A percentile compares a stretch with the other conserved stretches of the same genome.
These are phyloP conservation scores for Friedmanniomyces simplex DNA, from an alignment of 495 filamentous ascomycete genomes.

Conservation along the genomic window DNA sequence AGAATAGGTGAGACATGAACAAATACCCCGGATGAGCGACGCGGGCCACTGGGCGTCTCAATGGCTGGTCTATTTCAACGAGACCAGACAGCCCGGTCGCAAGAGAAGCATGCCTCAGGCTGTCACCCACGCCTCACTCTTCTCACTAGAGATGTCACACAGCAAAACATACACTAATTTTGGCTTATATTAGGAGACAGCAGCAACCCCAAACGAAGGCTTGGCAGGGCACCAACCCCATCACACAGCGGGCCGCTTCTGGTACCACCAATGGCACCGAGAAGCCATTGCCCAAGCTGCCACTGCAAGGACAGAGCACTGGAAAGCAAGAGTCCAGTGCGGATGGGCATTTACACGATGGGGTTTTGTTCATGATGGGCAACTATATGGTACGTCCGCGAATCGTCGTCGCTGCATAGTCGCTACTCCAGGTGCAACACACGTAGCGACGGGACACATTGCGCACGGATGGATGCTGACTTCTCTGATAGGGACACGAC, in stretches of 20 bases:
- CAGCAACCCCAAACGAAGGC: conserved; percentile 2
- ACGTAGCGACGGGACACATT: too few relatives aligned
- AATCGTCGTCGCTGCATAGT: too few relatives aligned
- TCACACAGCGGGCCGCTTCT: conserved; percentile 47
- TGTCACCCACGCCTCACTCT: too few relatives aligned
- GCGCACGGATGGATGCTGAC: too few relatives aligned
- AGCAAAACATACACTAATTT: too few relatives aligned
- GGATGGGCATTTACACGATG: conserved; percentile 56
- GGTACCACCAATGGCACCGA: conserved; percentile 46
- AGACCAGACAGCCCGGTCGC: too few relatives aligned
- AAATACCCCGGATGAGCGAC: too few relatives aligned
- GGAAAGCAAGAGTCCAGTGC: conserved; percentile 51
- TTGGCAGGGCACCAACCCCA: conserved; percentile 57
- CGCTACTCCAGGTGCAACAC: too few relatives aligned
- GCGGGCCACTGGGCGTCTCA: too few relatives aligned
- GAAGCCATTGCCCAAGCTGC: conserved; percentile 28
- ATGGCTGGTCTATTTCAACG: too few relatives aligned
- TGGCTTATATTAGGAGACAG: background rate
- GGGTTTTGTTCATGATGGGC: conserved; percentile 52
- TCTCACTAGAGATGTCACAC: too few relatives aligned
- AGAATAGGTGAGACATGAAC: conserved; percentile 43
- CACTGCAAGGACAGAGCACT: conserved; percentile 37
- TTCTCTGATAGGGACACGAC: conserved; percentile 62
- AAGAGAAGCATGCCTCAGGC: too few relatives aligned
- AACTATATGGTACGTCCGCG: conserved; percentile 49